Percentiles rank a stretch among this genome's conserved stretches.
Evolutionary conservation across 352 stramenopile genomes (phyloP).

Genomic region (Chrysophaeum taylorii): DNA sequence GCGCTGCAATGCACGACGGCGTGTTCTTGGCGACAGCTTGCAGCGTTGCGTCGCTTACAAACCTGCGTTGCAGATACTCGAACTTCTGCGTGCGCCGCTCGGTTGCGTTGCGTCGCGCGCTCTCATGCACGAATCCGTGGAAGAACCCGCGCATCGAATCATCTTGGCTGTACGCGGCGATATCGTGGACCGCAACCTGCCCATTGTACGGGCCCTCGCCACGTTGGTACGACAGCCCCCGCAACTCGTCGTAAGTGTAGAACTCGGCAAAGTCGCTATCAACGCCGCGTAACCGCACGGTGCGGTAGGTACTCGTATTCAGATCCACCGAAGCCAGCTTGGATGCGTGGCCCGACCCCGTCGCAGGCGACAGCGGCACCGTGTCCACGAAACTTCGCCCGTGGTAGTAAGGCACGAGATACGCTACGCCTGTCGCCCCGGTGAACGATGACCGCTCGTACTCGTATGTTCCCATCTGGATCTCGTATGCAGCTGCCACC

Average conservation of each 20-base stretch:
- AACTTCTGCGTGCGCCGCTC: too few species aligned
- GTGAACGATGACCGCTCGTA: background rate
- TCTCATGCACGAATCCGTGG: slow-evolving; percentile 6
- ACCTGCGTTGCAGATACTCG: too few species aligned
- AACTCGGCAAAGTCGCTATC: slow-evolving; percentile 11
- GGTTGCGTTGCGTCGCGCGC: background rate
- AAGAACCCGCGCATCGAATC: background rate
- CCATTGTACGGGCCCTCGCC: background rate
- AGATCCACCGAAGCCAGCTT: background rate
- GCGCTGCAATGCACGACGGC: too few species aligned
- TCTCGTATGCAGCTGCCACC: background rate
- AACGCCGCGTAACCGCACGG: slow-evolving; percentile 2
- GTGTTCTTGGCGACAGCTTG: too few species aligned
- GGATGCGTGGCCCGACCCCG: background rate
- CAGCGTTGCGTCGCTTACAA: too few species aligned
- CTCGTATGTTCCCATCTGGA: slow-evolving; percentile 10
- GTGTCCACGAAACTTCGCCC: background rate
- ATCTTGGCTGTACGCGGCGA: background rate
- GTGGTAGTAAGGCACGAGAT: slow-evolving; percentile 1
- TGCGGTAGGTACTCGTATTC: background rate
- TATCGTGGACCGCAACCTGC: background rate
- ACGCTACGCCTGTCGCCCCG: slow-evolving; percentile 1
- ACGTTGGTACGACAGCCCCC: background rate
- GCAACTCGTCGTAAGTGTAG: background rate
- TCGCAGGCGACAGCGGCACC: background rate